phyloP scores from a whole-genome alignment of 116 monocot genomes.

The Phalaenopsis hybrid region DNA sequence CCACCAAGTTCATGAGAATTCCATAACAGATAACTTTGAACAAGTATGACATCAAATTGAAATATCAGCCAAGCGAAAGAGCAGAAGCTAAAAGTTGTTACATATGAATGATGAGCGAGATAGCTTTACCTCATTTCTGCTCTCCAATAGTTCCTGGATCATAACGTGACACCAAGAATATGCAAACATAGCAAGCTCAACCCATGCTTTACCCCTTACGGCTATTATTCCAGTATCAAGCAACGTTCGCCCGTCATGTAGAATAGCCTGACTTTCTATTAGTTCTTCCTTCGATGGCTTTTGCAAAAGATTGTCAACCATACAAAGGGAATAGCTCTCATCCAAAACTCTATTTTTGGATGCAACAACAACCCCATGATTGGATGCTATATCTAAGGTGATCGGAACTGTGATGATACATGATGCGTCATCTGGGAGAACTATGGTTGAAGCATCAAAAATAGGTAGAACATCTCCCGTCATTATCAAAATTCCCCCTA shows the following conservation, averaged over 20 bases:
- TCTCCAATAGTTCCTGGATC: conserved; percentile 50
- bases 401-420: conserved; percentile 90
- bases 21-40: not conserved
- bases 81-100: not conserved
- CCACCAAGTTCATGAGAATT: conserved; percentile 1
- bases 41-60: not conserved
- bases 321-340: conserved; percentile 44
- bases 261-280: conserved; percentile 55
- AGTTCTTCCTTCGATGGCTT: conserved; percentile 73
- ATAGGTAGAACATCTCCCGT: conserved; percentile 98
- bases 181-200: conserved; percentile 62
- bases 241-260: conserved; percentile 73
- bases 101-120: conserved; percentile 11
- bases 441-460: conserved; percentile 79
- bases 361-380: conserved; percentile 91
- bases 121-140: conserved; percentile 64
- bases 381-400: conserved; percentile 77
- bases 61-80: not conserved
- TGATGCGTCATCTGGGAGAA: conserved; percentile 72
- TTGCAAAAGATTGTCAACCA: conserved; percentile 84
- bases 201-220: conserved; percentile 85
- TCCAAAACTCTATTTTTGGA: conserved; percentile 29
- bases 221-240: conserved; percentile 96
- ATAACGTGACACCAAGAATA: conserved; percentile 48
- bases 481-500: conserved; percentile 97